Base-by-base conservation (phyloP, 2,329 filamentous ascomycete species). In the Zalaria sp. region DNA sequence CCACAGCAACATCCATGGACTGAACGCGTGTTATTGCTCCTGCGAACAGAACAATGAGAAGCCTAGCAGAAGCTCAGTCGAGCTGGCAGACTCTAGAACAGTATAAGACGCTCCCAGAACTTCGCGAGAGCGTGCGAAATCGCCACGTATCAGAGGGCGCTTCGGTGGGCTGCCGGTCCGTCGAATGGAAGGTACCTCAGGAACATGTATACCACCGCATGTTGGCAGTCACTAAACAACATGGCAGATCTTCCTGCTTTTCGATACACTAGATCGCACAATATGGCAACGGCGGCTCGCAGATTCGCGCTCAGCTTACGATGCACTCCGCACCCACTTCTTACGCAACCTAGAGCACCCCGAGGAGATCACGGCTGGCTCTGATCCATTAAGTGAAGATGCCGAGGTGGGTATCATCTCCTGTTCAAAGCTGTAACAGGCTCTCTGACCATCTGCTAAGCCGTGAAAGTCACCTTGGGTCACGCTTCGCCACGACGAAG, bases 341-440 rank as follows among this genome's bases (percentile, higher is more conserved):
- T 65, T 95, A 40, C 81, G 78, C 56, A 87, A 81, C 49, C 85
- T 93, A 55, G 78, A 87, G 46, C 80, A 93, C 49, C 87, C 87
- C 0, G 81, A 93, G 57, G 78, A 86, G 53, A 68, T 94, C 45
- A 73, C 80, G 43, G 77, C 83, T 25, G 72, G 75, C 4, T 66
- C 79, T 27, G 91, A 98, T 59, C 91, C 91, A 25, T 68, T 98
- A 51, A 83, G 84, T 47, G 89, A 95, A 53, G 86, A 93, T 57
- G 69, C 73, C 51, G 69, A 76, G 63, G 77, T 80, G 72, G 59
- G 63, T 50, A 35, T 28, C 3, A 8, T 49, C 4, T 4, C 6
- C 35, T 54, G 48, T 43, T 41, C 41, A 40, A 45, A 44, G 44
- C 44, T 50, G 18, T 47, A 42, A 46, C 38, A 46, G 45, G 9